Evolutionary conservation across 768 basidiomycete species (phyloP), one percentile per base, ranked within the genome.

Genomic region (Leccinum disarticulatum): DNA sequence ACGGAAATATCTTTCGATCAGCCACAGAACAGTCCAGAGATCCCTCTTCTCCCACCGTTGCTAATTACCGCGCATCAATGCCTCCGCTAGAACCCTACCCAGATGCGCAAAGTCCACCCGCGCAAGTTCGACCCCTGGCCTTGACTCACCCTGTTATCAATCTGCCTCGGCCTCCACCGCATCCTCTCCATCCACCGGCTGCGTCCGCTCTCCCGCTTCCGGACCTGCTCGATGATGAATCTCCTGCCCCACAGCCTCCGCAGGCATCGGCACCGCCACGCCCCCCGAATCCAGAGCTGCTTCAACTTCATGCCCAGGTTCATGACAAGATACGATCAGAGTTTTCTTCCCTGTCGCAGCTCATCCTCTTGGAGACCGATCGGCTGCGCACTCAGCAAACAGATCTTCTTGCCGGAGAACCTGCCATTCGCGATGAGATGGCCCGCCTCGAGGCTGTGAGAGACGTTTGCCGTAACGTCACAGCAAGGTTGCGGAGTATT

Each of bases 381-480:
- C 83, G 88, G 50, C 79, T 97, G 57, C 86, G 88, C 47, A 85
- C 89, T 48, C 86, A 95, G 64, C 90, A 93, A 68, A 75, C 83
- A 43, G 94, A 98, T 77, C 85, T 98, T 64, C 83, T 90, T 51
- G 83, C 88, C 59, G 97, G 95, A 4, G 90, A 90, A 72, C 95
- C 96, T 48, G 96, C 96, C 10, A 91, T 99, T 62, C 85, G 87
- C 55, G 97, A 99, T 76, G 97, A 99, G 77, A 96, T 94, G 91
- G 91, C 87, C 3, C 83, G 97, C 15, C 79, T 99, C 41, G 90
- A 92, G 76, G 96, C 95, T 22, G 97, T 99, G 27, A 80, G 88
- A 57, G 91, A 91, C 68, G 95, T 99, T 28, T 98, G 97, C 75
- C 81, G 79, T 64, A 85, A 81, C 56, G 95, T 95, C 43, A 83